A percentile compares a stretch with the other conserved stretches of the same genome.
Conservation (phyloP, 2,329 filamentous ascomycete genomes). For the Periconia sp. region DNA sequence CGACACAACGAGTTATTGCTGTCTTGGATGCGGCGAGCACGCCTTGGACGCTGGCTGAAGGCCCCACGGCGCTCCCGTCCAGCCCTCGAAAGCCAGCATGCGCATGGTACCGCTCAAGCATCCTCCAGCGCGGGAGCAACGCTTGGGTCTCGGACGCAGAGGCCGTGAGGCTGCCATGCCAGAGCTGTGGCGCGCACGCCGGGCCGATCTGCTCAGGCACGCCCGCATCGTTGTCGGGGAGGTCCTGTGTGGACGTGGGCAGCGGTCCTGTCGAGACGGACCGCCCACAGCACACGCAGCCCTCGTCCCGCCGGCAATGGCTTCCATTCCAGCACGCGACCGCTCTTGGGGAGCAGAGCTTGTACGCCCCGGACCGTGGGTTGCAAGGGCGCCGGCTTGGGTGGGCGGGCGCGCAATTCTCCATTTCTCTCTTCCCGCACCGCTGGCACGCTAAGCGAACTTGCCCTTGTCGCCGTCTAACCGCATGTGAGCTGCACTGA, state of each 20-base stretch:
- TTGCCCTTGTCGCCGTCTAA: conserved; percentile 17
- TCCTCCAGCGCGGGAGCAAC: too few species aligned
- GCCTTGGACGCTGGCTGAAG: conserved; percentile 21
- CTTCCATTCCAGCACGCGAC: too few species aligned
- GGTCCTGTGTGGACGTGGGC: not conserved
- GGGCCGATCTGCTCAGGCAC: too few species aligned
- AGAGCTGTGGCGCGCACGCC: too few species aligned
- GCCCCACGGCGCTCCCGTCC: conserved; percentile 24
- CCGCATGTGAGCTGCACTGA: conserved; percentile 15
- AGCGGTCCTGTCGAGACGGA: not conserved
- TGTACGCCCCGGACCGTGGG: not conserved
- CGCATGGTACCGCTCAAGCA: too few species aligned
- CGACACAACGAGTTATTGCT: conserved; percentile 10
- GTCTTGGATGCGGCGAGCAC: conserved; percentile 17
- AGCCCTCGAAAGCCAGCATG: too few species aligned
- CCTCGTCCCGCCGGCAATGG: too few species aligned
- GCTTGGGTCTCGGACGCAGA: too few species aligned
- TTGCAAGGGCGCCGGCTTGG: conserved; percentile 1
- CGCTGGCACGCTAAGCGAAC: conserved; percentile 32
- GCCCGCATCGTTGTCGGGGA: too few species aligned
- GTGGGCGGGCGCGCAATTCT: conserved; percentile 12
- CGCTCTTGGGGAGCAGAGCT: too few species aligned
- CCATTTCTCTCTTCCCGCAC: conserved; percentile 20
- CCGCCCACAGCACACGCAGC: too few species aligned
- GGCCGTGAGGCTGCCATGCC: too few species aligned